Evolutionary conservation across 306 rosid species (phyloP), one percentile per base, ranked within the genome.

Genomic region (Vachellia collinsii): DNA sequence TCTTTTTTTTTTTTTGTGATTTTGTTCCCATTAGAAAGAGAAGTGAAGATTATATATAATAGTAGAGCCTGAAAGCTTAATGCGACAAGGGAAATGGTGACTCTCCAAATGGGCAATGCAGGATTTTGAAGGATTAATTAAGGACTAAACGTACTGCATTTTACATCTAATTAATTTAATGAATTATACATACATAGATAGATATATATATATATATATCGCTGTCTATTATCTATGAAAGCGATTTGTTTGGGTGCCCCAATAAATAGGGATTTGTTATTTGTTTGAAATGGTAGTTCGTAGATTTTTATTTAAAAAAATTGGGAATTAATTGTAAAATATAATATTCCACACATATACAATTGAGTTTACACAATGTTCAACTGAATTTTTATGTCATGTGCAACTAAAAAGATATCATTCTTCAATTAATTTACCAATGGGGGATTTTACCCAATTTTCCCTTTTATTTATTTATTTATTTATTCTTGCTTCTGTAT

Each of bases 21-120:
- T 74, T 77, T 65, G 34, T 56, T 25, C 13, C 62, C 39, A 39
- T 53, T 12, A 56, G 12, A 56, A 56, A 20, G 5, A 25, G 11
- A 56, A 67, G 62, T 20, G 50, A 77, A 23, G 41, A 71, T 75
- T 77, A 77, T 44, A 68, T 1, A 41, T 7, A 14, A 50, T 50
- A 13, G 4, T 50, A 50, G n/a, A 73, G 62, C 66, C 42, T 65
- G 70, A 38, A 63, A 59, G 86, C 79, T 70, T 70, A 74, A 25
- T 1, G n/a, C 56, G 37, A 82, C 56, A 82, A 76, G 65, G 38
- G 74, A 44, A 9, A 41, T 17, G 66, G 80, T 14, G 78, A 83
- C 76, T 86, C 76, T 86, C 89, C 89, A 86, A 77, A 83, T 83
- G 87, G 89, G 56, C 46, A 63, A 41, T 83, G 16, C 6, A n/a